Conservation (phyloP, 192 early-diverging fungal species). For the Chytriomyces sp. region DNA sequence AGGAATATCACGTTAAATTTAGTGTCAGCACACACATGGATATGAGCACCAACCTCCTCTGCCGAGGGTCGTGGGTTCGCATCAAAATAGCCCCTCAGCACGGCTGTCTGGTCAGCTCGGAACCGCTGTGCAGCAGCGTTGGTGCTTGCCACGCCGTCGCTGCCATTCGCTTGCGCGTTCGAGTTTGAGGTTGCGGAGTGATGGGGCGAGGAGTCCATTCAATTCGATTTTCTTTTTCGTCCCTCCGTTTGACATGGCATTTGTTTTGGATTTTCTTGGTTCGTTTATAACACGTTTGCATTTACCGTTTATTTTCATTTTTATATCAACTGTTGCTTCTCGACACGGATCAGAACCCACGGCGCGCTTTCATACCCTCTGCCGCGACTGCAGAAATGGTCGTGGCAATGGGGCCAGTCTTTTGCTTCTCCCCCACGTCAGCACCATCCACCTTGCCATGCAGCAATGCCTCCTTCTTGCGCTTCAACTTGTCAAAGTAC, state of each 20-base stretch:
- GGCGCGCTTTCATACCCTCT: not conserved
- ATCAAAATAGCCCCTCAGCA: conserved; percentile 19
- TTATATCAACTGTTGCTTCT: too few species aligned
- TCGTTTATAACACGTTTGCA: not conserved
- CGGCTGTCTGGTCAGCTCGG: conserved; percentile 17
- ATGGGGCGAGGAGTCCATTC: not conserved
- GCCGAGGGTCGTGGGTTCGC: conserved; percentile 23
- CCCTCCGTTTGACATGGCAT: not conserved
- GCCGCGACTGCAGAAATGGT: not conserved
- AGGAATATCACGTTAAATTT: not conserved
- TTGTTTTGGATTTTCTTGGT: not conserved
- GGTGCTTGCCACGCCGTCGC: not conserved
- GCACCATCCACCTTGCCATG: not conserved
- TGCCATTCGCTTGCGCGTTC: not conserved
- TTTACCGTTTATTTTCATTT: too few species aligned
- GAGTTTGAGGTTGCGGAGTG: not conserved
- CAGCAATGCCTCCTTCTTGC: conserved; percentile 11
- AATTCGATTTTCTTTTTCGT: too few species aligned
- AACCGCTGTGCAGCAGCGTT: conserved; percentile 12
- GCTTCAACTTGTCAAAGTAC: conserved; percentile 53
- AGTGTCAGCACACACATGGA: too few species aligned
- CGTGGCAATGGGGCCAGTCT: not conserved
- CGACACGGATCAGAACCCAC: not conserved
- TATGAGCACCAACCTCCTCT: conserved; percentile 7
- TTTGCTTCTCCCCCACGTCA: not conserved